Percentiles rank a stretch among this genome's conserved stretches.
These are phyloP conservation scores for Chenopodium berlandieri DNA, from an alignment of 148 eudicot species.

Conservation along the genomic window DNA sequence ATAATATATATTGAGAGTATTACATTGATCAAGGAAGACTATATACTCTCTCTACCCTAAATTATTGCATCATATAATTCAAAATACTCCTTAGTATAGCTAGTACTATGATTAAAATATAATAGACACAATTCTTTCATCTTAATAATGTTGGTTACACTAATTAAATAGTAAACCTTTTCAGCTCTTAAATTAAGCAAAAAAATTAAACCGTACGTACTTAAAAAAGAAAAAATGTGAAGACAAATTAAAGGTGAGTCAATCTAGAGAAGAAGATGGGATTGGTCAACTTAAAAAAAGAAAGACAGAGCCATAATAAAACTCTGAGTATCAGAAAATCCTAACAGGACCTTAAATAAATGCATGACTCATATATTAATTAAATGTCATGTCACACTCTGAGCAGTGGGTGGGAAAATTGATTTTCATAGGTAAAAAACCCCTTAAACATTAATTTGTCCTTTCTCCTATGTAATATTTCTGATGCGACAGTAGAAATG, in stretches of 20 bases:
- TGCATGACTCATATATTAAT: constrained; percentile 5
- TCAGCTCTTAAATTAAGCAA: too few species aligned
- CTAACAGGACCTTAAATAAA: not conserved
- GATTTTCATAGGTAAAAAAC: not conserved
- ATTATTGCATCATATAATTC: too few species aligned
- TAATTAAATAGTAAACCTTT: too few species aligned
- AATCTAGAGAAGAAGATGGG: not conserved
- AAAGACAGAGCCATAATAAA: constrained; percentile 5
- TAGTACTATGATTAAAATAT: too few species aligned
- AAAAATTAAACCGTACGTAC: too few species aligned
- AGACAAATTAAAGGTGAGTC: not conserved
- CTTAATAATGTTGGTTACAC: not conserved
- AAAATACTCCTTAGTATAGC: too few species aligned
- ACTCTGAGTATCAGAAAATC: constrained; percentile 27
- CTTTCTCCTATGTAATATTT: not conserved
- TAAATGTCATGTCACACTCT: constrained; percentile 17
- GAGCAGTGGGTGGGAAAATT: not conserved
- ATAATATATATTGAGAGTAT: too few species aligned
- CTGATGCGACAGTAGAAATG: not conserved
- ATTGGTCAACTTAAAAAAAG: constrained; percentile 21
- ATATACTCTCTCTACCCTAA: too few species aligned
- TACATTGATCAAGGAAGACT: too few species aligned
- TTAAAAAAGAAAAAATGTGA: not conserved
- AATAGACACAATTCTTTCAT: not conserved
- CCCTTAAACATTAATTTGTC: not conserved